Evolutionary conservation across 1,284 basidiomycete genomes (phyloP).

Genomic region (Ustilago tritici): DNA sequence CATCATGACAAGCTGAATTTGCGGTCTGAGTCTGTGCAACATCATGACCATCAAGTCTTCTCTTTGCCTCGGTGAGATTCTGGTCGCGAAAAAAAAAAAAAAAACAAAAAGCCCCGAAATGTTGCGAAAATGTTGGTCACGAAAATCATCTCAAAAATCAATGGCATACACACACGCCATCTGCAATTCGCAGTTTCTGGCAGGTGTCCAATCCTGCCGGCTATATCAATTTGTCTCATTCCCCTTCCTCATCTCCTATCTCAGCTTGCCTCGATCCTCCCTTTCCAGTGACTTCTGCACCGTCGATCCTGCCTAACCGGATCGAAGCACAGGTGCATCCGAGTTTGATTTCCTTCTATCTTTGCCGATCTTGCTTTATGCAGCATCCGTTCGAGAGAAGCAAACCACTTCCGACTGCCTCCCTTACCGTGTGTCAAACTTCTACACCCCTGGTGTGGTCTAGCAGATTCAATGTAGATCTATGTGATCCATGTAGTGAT

Average conservation of each 20-base stretch:
- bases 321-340: background rate
- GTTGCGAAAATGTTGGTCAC: no score
- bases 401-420: constrained; percentile 6
- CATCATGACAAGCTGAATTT: background rate
- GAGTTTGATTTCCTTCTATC: constrained; percentile 7
- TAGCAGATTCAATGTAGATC: background rate
- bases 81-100: no score
- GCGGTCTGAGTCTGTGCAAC: background rate
- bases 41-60: no score
- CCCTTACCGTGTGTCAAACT: constrained; percentile 6
- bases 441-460: constrained; percentile 10
- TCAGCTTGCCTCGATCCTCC: background rate
- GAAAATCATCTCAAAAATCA: no score
- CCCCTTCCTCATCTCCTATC: background rate
- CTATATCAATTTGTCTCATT: constrained; percentile 26
- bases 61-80: no score
- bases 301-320: background rate
- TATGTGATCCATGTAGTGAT: no score
- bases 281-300: background rate
- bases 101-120: no score
- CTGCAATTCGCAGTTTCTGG: constrained; percentile 11
- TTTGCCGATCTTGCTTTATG: background rate
- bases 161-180: background rate
- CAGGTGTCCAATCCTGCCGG: constrained; percentile 42
- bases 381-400: background rate